phyloP scores from a whole-genome alignment of 2,329 filamentous ascomycete genomes.

The Neonectria sp. region DNA sequence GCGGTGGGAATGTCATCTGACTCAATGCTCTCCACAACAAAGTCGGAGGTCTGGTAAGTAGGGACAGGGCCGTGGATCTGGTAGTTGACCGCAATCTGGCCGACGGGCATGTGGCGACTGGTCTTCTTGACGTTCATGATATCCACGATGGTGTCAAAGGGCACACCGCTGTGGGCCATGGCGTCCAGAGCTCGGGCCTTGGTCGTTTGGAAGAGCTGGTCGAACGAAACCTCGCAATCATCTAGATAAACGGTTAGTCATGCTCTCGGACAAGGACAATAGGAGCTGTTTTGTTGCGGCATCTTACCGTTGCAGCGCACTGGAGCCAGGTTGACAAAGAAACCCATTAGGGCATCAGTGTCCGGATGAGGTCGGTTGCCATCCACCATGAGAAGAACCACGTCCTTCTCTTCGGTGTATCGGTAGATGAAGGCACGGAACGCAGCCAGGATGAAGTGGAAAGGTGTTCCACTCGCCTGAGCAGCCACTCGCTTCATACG shows the following conservation, averaged over 20 bases:
- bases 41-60: slow-evolving; percentile 41
- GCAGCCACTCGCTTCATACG: slow-evolving; percentile 46
- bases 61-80: slow-evolving; percentile 45
- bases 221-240: slow-evolving; percentile 42
- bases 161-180: slow-evolving; percentile 42
- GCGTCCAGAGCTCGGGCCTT: slow-evolving; percentile 40
- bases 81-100: slow-evolving; percentile 46
- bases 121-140: slow-evolving; percentile 41
- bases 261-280: too few species aligned
- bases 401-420: slow-evolving; percentile 44
- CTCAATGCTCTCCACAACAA: slow-evolving; percentile 40
- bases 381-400: slow-evolving; percentile 45
- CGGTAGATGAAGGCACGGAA: slow-evolving; percentile 46
- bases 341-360: slow-evolving; percentile 42
- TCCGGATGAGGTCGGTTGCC: slow-evolving; percentile 45
- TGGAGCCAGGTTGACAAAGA: slow-evolving; percentile 47
- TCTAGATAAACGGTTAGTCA: slow-evolving; percentile 24
- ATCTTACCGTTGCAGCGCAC: slow-evolving; percentile 40
- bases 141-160: slow-evolving; percentile 46
- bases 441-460: slow-evolving; percentile 46
- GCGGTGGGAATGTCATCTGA: slow-evolving; percentile 45
- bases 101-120: slow-evolving; percentile 43
- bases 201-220: slow-evolving; percentile 43
- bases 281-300: background rate
- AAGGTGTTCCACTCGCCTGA: slow-evolving; percentile 40